Conservation (phyloP, 176 grass and related monocot species). For the Phoenix dactylifera region DNA sequence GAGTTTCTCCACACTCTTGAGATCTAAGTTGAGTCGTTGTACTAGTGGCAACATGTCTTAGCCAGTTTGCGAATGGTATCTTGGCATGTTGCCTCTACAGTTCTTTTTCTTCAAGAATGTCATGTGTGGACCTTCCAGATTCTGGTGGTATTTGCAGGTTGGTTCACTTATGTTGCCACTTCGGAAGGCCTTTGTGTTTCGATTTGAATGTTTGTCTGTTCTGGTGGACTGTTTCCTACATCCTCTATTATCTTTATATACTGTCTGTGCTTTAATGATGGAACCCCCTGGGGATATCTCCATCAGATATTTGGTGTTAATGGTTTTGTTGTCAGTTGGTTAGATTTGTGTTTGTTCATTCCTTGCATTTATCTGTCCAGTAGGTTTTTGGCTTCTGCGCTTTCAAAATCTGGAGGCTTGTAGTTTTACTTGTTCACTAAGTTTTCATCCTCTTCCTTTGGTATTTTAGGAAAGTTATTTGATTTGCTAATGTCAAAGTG, state of each 20-base stretch:
- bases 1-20: conserved; percentile 37
- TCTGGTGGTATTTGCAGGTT: conserved; percentile 28
- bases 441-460: no score
- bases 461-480: no score
- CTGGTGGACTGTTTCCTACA: conserved; percentile 30
- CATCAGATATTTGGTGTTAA: no score
- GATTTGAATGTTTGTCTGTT: conserved; percentile 23
- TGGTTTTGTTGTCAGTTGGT: no score
- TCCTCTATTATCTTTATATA: conserved; percentile 22
- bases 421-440: no score
- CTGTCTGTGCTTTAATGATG: no score
- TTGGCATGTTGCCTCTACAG: conserved; percentile 19
- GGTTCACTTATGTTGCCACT: conserved; percentile 24
- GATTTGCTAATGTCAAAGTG: no score
- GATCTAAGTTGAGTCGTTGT: conserved; percentile 46
- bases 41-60: conserved; percentile 35
- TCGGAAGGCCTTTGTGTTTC: conserved; percentile 24
- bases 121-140: conserved; percentile 16
- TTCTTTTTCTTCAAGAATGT: conserved; percentile 30
- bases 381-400: no score
- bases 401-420: no score
- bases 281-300: no score
- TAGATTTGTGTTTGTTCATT: no score
- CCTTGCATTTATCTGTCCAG: no score
- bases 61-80: conserved; percentile 40